Evolutionary conservation across 257 asterid species (phyloP).

Genomic region (Ehretia macrophylla): DNA sequence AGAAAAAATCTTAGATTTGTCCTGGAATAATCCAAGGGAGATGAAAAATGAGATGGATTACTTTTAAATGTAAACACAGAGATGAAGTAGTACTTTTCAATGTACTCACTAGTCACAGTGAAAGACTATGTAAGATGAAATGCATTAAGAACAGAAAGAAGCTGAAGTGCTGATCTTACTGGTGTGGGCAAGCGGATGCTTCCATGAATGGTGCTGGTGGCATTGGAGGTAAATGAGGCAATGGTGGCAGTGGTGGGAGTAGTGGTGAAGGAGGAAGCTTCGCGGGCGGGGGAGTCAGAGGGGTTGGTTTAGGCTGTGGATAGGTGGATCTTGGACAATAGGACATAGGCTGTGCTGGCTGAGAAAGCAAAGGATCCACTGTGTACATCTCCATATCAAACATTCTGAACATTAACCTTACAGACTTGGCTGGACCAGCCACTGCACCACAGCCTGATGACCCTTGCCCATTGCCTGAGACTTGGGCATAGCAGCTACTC

Average conservation of each 20-base stretch:
- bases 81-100: no score
- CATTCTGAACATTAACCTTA: conserved; percentile 49
- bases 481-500: conserved; percentile 60
- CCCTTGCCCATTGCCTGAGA: conserved; percentile 43
- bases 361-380: conserved; percentile 72
- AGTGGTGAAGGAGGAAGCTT: conserved; percentile 29
- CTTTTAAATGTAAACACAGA: no score
- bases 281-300: conserved; percentile 17
- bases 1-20: no score
- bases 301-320: conserved; percentile 23
- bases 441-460: conserved; percentile 50
- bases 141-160: no score
- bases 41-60: no score
- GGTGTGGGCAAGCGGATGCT: conserved; percentile 76
- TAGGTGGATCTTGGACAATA: conserved; percentile 48
- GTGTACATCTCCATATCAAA: conserved; percentile 64
- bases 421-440: conserved; percentile 50
- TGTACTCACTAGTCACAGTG: no score
- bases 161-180: conserved; percentile 59
- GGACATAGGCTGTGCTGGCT: conserved; percentile 67
- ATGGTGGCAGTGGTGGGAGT: conserved; percentile 9
- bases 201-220: conserved; percentile 41
- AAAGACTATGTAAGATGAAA: no score
- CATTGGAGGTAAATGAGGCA: conserved; percentile 22
- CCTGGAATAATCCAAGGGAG: no score